Evolutionary conservation across 768 basidiomycete species (phyloP), one percentile per base, ranked within the genome.

Genomic region (Chalciporus pseudorubinellus): DNA sequence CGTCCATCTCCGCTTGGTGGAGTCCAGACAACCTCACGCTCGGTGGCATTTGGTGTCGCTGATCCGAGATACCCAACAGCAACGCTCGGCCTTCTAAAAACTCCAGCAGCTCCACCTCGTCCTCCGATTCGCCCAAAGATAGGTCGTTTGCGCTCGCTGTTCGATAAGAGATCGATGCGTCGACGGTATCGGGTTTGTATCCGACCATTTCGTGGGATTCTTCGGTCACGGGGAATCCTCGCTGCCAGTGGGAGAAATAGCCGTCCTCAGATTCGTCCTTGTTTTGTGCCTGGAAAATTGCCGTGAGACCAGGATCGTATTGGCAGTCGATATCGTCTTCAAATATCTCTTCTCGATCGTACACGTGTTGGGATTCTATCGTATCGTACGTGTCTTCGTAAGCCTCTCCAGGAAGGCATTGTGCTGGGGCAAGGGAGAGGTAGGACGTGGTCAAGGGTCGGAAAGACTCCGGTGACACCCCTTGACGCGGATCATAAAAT

Each of bases 11-110:
- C 6, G 73, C 79, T n/a, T 64, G 65, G 16, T 72, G 67, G 20
- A 80, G 54, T 33, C 68, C 69, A n/a, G 60, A 58, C 42, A 52
- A 6, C n/a, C 53, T 46, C 22, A 52, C 58, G 18, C 18, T 34
- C 43, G 29, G 46, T 36, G 24, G 33, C 46, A 55, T 44, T 53
- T 33, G 52, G 29, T 24, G 59, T 18, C 21, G 11, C 14, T 38
- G 33, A n/a, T 29, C 51, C 16, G 65, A 50, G 4, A 72, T 59
- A 5, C 79, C 79, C 52, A 73, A 59, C 26, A 85, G 66, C 49
- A 85, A 59, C 4, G 75, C 72, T 3, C 79, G 78, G 31, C 84
- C 84, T 67, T 85, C 77, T 26, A 69, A 58, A 64, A 83, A 84
- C 11, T 44, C 54, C 29, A 63, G 29, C 28, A 39, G 29, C 4